Evolutionary conservation across 1,284 basidiomycete genomes (phyloP).

Genomic region (Trichosporon sp.): DNA sequence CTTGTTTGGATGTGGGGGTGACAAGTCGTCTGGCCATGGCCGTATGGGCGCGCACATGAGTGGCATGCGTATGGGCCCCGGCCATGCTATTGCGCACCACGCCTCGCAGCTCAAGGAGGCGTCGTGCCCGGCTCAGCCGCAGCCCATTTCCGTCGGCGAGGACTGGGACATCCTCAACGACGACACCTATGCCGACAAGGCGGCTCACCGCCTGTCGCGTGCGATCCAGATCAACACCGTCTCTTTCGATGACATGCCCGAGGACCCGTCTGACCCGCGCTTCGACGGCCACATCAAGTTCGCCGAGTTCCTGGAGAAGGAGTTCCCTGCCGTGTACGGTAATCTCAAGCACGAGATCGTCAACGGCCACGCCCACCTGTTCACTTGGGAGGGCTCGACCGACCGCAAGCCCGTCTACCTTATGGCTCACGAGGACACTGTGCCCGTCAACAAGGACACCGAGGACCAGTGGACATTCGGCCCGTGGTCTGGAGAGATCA

Average conservation of each 20-base stretch:
- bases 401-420: slow-evolving; percentile 45
- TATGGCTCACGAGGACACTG: slow-evolving; percentile 52
- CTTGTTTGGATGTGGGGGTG: neutral
- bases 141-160: slow-evolving; percentile 27
- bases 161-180: slow-evolving; percentile 38
- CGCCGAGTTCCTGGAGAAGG: slow-evolving; percentile 43
- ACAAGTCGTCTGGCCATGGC: neutral
- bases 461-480: slow-evolving; percentile 51
- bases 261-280: slow-evolving; percentile 36
- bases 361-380: slow-evolving; percentile 48
- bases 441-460: slow-evolving; percentile 53
- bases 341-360: slow-evolving; percentile 46
- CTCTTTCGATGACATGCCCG: slow-evolving; percentile 46
- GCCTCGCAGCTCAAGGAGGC: neutral
- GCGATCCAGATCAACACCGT: slow-evolving; percentile 48
- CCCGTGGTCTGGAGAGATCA: slow-evolving; percentile 52
- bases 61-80: neutral
- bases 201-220: slow-evolving; percentile 37
- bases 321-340: slow-evolving; percentile 44
- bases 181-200: slow-evolving; percentile 32
- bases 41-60: neutral
- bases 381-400: slow-evolving; percentile 50
- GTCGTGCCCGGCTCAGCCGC: slow-evolving; percentile 36
- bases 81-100: neutral
- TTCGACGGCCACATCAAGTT: slow-evolving; percentile 46